Evolutionary conservation across 352 stramenopile genomes (phyloP).

Genomic region (Globisporangium carolinianum): DNA sequence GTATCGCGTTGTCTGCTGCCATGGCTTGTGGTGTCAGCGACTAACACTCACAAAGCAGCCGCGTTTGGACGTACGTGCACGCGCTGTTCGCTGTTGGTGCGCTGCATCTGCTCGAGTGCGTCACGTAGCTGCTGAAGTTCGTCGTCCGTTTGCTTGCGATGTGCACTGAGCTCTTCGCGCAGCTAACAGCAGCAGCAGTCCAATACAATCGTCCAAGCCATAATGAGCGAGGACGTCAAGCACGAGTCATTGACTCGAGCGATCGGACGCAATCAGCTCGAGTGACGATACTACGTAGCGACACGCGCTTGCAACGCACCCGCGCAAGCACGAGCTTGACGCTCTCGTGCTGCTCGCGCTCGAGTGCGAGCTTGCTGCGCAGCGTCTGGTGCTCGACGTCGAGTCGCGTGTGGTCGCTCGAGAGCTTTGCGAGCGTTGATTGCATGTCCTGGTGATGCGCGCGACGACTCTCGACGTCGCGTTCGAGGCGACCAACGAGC

Average conservation of each 20-base stretch:
- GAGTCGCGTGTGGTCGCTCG: slow-evolving; percentile 33
- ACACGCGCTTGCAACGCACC: background rate
- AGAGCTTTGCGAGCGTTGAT: slow-evolving; percentile 29
- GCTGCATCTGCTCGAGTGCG: slow-evolving; percentile 1
- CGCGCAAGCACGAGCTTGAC: background rate
- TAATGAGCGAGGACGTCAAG: too few species aligned
- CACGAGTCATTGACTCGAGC: too few species aligned
- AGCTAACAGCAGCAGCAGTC: background rate
- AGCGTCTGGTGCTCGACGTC: slow-evolving; percentile 25
- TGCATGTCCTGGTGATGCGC: slow-evolving; percentile 28
- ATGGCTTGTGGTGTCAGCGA: too few species aligned
- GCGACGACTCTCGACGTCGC: slow-evolving; percentile 17
- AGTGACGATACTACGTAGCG: background rate
- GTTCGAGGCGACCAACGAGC: slow-evolving; percentile 25
- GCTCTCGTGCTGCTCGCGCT: slow-evolving; percentile 8
- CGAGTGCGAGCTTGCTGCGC: slow-evolving; percentile 12
- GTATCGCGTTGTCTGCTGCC: too few species aligned
- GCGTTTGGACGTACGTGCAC: slow-evolving; percentile 2
- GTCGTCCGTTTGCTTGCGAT: slow-evolving; percentile 14
- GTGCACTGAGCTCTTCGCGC: slow-evolving; percentile 6
- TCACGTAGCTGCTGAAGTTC: slow-evolving; percentile 7
- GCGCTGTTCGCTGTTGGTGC: slow-evolving; percentile 1
- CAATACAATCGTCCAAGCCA: too few species aligned
- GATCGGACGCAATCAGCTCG: too few species aligned
- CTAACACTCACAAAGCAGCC: background rate